Evolutionary conservation across 768 basidiomycete species (phyloP).

Genomic region (Trametes coccinea): DNA sequence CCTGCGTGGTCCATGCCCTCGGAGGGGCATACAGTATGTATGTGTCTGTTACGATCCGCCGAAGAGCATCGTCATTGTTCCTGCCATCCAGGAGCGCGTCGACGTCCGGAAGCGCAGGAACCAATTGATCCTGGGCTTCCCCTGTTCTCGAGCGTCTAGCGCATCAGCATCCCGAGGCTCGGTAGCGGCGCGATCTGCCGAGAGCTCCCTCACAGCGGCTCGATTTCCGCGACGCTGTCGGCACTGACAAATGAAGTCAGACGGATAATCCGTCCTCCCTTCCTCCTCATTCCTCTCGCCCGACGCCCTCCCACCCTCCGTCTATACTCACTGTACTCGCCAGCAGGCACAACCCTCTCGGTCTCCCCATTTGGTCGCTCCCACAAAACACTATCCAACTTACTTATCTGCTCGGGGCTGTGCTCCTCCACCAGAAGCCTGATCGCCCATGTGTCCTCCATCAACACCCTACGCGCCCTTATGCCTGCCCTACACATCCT

Average conservation of each 20-base stretch:
- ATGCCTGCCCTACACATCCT: background rate
- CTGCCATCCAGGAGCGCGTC: no score
- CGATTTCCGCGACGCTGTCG: conserved; percentile 19
- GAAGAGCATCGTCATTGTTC: no score
- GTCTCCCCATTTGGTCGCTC: background rate
- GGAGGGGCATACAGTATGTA: no score
- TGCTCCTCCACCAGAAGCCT: conserved; percentile 7
- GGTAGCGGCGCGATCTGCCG: conserved; percentile 21
- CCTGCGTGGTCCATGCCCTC: no score
- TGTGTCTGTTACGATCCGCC: no score
- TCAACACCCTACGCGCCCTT: background rate
- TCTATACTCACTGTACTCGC: background rate
- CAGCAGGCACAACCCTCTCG: background rate
- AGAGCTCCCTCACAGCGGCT: conserved; percentile 13
- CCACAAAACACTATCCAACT: background rate
- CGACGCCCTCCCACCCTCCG: background rate
- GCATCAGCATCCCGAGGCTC: conserved; percentile 1
- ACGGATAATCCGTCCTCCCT: background rate
- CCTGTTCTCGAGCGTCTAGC: background rate
- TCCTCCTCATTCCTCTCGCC: background rate
- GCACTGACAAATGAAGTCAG: conserved; percentile 9
- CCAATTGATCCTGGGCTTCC: background rate
- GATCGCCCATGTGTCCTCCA: background rate
- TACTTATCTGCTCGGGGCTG: conserved; percentile 2
- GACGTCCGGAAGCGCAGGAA: no score